A percentile compares a stretch with the other conserved stretches of the same genome.
Evolutionary conservation across 163 green algal species (phyloP).

Genomic region (Chloroidium sp.): DNA sequence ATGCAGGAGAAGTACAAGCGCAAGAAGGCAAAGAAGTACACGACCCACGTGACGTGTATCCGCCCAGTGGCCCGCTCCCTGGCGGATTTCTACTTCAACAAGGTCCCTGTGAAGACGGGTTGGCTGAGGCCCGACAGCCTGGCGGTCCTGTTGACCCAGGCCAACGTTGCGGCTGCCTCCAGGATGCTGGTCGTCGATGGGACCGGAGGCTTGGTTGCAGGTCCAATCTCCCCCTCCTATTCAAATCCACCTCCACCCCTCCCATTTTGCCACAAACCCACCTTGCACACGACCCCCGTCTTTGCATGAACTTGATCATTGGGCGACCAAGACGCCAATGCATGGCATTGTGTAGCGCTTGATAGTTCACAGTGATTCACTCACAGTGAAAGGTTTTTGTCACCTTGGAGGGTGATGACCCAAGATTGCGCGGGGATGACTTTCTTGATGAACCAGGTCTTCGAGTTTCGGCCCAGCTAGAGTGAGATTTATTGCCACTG

Average conservation of each 20-base stretch:
- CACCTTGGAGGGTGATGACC: too few relatives aligned
- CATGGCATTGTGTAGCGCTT: too few relatives aligned
- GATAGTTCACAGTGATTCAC: too few relatives aligned
- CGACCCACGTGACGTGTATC: constrained; percentile 34
- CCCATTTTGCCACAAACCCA: not conserved
- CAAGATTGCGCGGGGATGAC: too few relatives aligned
- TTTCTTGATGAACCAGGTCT: too few relatives aligned
- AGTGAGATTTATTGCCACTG: too few relatives aligned
- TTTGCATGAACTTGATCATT: too few relatives aligned
- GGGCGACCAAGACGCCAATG: too few relatives aligned
- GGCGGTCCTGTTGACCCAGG: constrained; percentile 61
- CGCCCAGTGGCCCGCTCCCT: constrained; percentile 40
- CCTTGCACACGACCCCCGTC: too few relatives aligned
- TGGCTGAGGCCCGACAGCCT: constrained; percentile 66
- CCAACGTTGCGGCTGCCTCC: constrained; percentile 58
- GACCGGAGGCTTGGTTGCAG: constrained; percentile 62
- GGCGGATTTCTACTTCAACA: constrained; percentile 16
- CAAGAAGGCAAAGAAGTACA: constrained; percentile 80
- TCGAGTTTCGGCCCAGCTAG: too few relatives aligned
- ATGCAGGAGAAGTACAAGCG: constrained; percentile 77
- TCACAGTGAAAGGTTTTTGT: too few relatives aligned
- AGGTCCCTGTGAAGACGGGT: constrained; percentile 22
- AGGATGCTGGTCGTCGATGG: constrained; percentile 58
- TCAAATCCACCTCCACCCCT: not conserved
- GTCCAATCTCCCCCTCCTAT: constrained; percentile 16